Evolutionary conservation across 129 eudicot species (phyloP).

Genomic region (Chrysanthemum lavandulifolium): DNA sequence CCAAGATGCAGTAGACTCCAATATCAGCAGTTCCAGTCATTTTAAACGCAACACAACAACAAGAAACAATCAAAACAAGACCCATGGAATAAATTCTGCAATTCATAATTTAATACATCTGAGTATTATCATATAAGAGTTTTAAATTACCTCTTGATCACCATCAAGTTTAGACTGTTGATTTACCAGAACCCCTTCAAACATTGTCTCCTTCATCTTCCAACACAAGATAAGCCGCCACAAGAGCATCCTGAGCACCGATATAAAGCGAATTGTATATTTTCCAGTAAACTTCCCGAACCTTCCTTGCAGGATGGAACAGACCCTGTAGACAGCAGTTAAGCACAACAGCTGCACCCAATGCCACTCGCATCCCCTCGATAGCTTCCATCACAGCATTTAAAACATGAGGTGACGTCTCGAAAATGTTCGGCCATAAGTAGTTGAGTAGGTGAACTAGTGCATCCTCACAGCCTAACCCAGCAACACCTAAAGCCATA

Average conservation of each 20-base stretch:
- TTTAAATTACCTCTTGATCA: constrained; percentile 12
- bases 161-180: neutral
- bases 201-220: constrained; percentile 69
- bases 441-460: constrained; percentile 80
- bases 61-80: neutral
- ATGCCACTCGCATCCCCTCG: too few relatives aligned
- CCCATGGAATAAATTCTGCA: constrained; percentile 1
- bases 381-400: constrained; percentile 90
- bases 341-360: too few relatives aligned
- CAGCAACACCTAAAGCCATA: constrained; percentile 89
- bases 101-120: neutral
- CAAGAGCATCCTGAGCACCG: constrained; percentile 94
- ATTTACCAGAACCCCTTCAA: neutral
- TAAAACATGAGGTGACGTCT: constrained; percentile 92
- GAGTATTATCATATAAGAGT: neutral
- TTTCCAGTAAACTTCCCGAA: constrained; percentile 44
- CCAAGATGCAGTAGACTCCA: neutral
- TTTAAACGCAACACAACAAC: constrained; percentile 1
- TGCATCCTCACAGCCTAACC: constrained; percentile 94
- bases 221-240: constrained; percentile 77
- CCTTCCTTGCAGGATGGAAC: too few relatives aligned
- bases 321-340: too few relatives aligned
- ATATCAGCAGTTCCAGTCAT: neutral
- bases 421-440: constrained; percentile 95
- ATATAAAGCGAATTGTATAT: constrained; percentile 88